Evolutionary conservation across 208 protist genomes (phyloP), one percentile per base, ranked within the genome.

Genomic region (Trypanosoma melophagium): DNA sequence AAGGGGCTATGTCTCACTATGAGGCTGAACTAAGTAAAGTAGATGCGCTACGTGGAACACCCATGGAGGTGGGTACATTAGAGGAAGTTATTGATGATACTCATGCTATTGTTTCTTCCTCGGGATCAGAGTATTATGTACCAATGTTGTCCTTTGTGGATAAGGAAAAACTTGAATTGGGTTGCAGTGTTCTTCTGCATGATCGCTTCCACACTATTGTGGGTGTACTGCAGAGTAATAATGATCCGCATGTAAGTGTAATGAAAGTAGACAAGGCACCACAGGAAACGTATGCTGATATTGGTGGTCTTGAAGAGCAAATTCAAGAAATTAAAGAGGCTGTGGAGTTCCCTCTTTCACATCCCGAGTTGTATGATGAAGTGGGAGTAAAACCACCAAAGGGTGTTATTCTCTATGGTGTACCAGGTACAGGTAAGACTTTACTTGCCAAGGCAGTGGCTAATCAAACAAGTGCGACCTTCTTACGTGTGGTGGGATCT

Each of bases 211-310:
- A 95, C 75, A 84, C 85, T 16, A 90, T 99, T 16, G 98, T 99
- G 16, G 99, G 99, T 44, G 92, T 99, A 7, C 84, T 99, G 14
- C 75, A 94, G 45, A 97, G 99, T 69, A 98, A 99, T 62, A 91
- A 92, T 8, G 98, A 99, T 79, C 99, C 99, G 4, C 90, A 99
- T 53, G 99, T 99, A 35, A 95, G 77, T 69, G 98, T 99, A 2
- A 99, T 99, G 99, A 99, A 99, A 81, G 97, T 99, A 0, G 99
- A 99, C 40, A 99, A 99, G 79, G 98, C 98, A 2, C 99, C 99
- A 22, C 79, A 95, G 24, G 98, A 99, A 80, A 98, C 96, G 8
- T 99, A 99, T 80, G 98, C 98, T 12, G 98, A 99, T 72, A 98
- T 99, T 76, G 99, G 99, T 71, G 99, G 99, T 44, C 86, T 99